phyloP scores from a whole-genome alignment of 2,329 filamentous ascomycete genomes.

The Sordariomycetes sp. region DNA sequence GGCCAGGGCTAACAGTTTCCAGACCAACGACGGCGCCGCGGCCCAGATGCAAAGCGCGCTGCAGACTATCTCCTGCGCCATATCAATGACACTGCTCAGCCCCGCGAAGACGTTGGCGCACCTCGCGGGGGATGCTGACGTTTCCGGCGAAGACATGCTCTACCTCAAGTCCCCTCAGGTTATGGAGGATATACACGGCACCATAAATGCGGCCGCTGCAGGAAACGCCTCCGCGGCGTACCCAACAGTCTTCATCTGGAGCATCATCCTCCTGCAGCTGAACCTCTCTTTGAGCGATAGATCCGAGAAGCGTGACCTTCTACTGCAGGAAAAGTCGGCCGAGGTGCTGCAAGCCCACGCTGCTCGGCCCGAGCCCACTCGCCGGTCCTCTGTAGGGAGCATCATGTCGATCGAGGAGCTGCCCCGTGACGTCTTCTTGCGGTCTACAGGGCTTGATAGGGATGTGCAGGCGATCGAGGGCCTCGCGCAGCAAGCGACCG shows the following conservation, averaged over 20 bases:
- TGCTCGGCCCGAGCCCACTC: constrained; percentile 25
- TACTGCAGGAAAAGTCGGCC: constrained; percentile 47
- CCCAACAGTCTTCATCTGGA: constrained; percentile 74
- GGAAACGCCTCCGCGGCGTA: constrained; percentile 50
- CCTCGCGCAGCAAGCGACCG: constrained; percentile 36
- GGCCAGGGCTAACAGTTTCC: background rate
- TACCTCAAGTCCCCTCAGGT: constrained; percentile 63
- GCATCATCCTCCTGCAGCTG: constrained; percentile 61
- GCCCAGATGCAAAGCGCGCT: constrained; percentile 8
- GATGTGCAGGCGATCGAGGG: constrained; percentile 39
- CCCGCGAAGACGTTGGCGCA: constrained; percentile 46
- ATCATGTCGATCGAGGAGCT: constrained; percentile 52
- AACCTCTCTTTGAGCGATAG: constrained; percentile 51
- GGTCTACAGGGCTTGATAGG: constrained; percentile 35
- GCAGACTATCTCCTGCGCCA: constrained; percentile 57
- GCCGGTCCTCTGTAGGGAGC: constrained; percentile 50
- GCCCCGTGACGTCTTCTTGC: constrained; percentile 47
- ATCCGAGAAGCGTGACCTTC: constrained; percentile 47
- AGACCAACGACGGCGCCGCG: constrained; percentile 6
- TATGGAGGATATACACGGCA: constrained; percentile 61
- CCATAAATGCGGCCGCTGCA: constrained; percentile 52
- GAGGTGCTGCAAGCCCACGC: constrained; percentile 38
- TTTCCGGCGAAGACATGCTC: constrained; percentile 23
- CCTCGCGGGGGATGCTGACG: constrained; percentile 38
- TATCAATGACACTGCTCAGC: constrained; percentile 65